Percentiles rank a stretch among this genome's conserved stretches.
Evolutionary conservation across 805 yeast species (phyloP).

Genomic region (Candida namnaoensis): DNA sequence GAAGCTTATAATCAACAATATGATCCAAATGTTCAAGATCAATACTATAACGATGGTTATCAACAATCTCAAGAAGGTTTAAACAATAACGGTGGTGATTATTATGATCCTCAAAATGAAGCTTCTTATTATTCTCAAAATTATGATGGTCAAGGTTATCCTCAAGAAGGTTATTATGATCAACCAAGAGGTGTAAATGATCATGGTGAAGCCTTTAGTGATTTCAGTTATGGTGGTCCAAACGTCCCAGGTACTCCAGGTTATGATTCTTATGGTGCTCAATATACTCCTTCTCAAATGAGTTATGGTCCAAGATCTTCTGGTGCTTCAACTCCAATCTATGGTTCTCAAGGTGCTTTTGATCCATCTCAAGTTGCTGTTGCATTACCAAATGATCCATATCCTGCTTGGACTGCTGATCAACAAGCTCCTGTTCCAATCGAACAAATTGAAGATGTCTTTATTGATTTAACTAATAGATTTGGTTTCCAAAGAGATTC

Average conservation of each 20-base stretch:
- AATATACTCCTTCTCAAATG: slow-evolving; percentile 80
- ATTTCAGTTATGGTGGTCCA: slow-evolving; percentile 55
- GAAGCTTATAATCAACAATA: slow-evolving; percentile 31
- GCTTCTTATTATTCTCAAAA: slow-evolving; percentile 36
- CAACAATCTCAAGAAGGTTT: slow-evolving; percentile 22
- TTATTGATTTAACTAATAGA: slow-evolving; percentile 73
- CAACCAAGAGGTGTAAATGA: slow-evolving; percentile 41
- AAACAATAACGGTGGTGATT: slow-evolving; percentile 14
- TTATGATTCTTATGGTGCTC: slow-evolving; percentile 50
- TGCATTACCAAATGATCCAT: slow-evolving; percentile 84
- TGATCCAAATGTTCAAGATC: slow-evolving; percentile 32
- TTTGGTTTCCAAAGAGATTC: slow-evolving; percentile 91
- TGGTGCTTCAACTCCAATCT: slow-evolving; percentile 92
- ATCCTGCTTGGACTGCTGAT: slow-evolving; percentile 99
- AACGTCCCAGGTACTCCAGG: slow-evolving; percentile 58
- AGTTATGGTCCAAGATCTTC: slow-evolving; percentile 81
- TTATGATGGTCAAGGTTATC: slow-evolving; percentile 26
- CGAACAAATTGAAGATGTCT: slow-evolving; percentile 81
- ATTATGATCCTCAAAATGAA: slow-evolving; percentile 20
- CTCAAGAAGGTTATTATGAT: slow-evolving; percentile 42
- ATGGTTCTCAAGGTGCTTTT: slow-evolving; percentile 52
- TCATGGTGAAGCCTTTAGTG: slow-evolving; percentile 54
- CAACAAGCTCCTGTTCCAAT: slow-evolving; percentile 80
- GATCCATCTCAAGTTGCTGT: slow-evolving; percentile 56
- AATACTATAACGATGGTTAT: slow-evolving; percentile 27